These are phyloP conservation scores for Stemphylium vesicarium DNA, from an alignment of 2,329 filamentous ascomycete species.

Conservation along the genomic window DNA sequence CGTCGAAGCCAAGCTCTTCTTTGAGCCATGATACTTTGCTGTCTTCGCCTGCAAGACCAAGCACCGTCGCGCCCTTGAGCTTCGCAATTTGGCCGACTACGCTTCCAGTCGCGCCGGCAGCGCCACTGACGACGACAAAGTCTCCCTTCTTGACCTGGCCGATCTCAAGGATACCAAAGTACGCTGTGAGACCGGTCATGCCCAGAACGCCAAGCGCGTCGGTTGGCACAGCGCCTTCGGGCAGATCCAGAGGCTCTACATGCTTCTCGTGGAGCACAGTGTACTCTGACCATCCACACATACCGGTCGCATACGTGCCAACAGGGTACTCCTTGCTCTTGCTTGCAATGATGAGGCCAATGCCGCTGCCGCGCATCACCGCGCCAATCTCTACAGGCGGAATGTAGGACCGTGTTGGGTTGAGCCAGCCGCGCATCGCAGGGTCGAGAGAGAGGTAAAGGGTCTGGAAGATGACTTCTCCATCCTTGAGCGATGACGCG, in stretches of 20 bases:
- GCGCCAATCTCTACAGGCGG: constrained; percentile 72
- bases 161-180: constrained; percentile 74
- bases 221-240: constrained; percentile 57
- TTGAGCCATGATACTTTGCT: constrained; percentile 64
- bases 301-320: constrained; percentile 64
- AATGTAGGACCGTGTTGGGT: constrained; percentile 64
- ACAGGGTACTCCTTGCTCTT: constrained; percentile 61
- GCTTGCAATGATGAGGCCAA: constrained; percentile 67
- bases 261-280: constrained; percentile 63
- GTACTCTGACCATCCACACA: constrained; percentile 70
- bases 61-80: constrained; percentile 64
- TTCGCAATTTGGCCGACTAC: constrained; percentile 81
- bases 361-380: constrained; percentile 69
- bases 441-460: constrained; percentile 75
- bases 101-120: constrained; percentile 78
- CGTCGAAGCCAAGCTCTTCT: constrained; percentile 59
- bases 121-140: constrained; percentile 77
- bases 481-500: constrained; percentile 63
- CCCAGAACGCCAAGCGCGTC: constrained; percentile 64
- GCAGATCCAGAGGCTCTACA: constrained; percentile 54
- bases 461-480: constrained; percentile 65
- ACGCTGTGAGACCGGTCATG: constrained; percentile 75
- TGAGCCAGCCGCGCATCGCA: constrained; percentile 78
- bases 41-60: constrained; percentile 61
- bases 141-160: constrained; percentile 72